Percentiles rank a stretch among this genome's conserved stretches.
These are phyloP conservation scores for Scenedesmus sp. DNA, from an alignment of 163 green algal species.

Conservation along the genomic window DNA sequence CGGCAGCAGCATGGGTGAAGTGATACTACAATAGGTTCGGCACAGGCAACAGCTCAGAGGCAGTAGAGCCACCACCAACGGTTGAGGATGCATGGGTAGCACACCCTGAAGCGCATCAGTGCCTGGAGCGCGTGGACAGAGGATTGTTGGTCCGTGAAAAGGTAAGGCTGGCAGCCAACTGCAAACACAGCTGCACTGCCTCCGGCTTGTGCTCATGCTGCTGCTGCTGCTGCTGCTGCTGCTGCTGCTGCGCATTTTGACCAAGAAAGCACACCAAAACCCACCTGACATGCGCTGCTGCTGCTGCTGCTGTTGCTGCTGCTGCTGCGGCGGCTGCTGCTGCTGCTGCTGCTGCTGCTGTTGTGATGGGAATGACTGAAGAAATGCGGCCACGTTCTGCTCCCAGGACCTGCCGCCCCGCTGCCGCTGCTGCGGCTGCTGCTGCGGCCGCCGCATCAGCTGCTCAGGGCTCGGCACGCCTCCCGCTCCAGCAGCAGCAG, in stretches of 20 bases:
- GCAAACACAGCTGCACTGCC: neutral
- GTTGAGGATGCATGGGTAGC: no score
- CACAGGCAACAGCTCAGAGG: no score
- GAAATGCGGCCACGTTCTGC: neutral
- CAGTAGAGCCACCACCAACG: no score
- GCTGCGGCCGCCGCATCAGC: neutral
- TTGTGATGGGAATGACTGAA: neutral
- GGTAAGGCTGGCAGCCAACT: neutral
- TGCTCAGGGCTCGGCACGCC: neutral
- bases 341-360: conserved; percentile 39
- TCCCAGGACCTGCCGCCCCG: neutral
- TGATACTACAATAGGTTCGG: neutral
- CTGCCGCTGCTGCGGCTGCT: neutral
- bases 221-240: neutral
- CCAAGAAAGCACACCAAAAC: neutral
- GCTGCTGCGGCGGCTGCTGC: no score
- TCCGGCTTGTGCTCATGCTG: no score
- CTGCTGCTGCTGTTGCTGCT: no score
- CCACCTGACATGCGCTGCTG: conserved; percentile 13
- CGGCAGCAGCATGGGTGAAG: neutral
- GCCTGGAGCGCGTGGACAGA: no score
- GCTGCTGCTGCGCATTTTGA: neutral
- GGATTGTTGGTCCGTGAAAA: no score
- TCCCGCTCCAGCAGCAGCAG: neutral
- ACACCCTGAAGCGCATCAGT: no score